Conservation (phyloP, 306 rosid genomes). For the Acacia acuminata region DNA sequence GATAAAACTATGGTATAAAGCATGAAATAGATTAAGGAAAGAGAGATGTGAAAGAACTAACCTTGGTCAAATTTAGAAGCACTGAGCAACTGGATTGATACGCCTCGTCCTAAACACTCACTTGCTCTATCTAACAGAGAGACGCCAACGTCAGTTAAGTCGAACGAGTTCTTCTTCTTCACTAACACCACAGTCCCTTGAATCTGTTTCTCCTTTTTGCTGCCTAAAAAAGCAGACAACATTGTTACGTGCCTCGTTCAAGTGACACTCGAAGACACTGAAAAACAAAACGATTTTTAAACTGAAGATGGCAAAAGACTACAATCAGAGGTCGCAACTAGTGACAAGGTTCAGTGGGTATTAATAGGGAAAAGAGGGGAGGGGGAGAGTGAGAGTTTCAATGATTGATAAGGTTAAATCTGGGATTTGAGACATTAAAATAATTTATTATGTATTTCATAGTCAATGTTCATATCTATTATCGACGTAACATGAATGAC, state of each 20-base stretch:
- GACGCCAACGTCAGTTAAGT: not conserved
- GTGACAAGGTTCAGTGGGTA: not conserved
- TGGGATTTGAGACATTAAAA: not conserved
- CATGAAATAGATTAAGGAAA: not conserved
- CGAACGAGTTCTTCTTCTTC: constrained; percentile 36
- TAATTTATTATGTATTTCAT: no score
- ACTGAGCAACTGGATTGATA: constrained; percentile 29
- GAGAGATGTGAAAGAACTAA: not conserved
- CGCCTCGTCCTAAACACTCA: constrained; percentile 9
- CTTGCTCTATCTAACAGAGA: not conserved
- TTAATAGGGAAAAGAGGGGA: not conserved
- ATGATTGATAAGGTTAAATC: not conserved
- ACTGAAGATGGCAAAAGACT: not conserved
- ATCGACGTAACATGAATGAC: not conserved
- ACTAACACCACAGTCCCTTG: constrained; percentile 33
- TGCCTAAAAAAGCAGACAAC: not conserved
- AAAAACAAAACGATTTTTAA: not conserved
- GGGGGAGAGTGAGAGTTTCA: not conserved
- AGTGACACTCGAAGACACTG: not conserved
- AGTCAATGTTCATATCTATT: not conserved
- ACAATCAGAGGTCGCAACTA: not conserved
- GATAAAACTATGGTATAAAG: no score
- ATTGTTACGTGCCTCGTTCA: not conserved
- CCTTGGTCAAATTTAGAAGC: constrained; percentile 24
- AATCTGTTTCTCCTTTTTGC: not conserved